phyloP scores from a whole-genome alignment of 169 alveolate genomes.

The Cytauxzoon felis region DNA sequence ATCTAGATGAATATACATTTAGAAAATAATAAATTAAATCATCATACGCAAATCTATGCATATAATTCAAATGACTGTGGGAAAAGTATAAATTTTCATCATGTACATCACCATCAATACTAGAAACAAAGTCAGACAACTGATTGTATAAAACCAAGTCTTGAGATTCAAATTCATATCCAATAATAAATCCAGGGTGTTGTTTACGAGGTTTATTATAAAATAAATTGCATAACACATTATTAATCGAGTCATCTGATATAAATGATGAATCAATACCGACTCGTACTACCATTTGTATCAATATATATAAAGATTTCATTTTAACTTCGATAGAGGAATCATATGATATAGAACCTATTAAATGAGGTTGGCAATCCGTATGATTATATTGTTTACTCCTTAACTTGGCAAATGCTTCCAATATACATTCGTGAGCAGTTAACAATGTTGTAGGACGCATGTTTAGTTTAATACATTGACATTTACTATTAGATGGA shows the following conservation, averaged over 20 bases:
- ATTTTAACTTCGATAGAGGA: conserved; percentile 24
- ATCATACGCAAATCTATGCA: conserved; percentile 32
- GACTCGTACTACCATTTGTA: conserved; percentile 30
- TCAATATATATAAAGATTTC: conserved; percentile 21
- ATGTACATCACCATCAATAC: conserved; percentile 18
- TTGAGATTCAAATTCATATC: conserved; percentile 29
- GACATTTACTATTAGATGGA: conserved; percentile 7
- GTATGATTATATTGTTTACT: not conserved
- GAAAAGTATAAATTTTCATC: conserved; percentile 24
- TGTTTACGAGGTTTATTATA: conserved; percentile 13
- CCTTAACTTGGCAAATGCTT: conserved; percentile 30
- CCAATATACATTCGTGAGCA: conserved; percentile 49
- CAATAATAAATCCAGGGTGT: conserved; percentile 6
- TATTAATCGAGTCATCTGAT: conserved; percentile 11
- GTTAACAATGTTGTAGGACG: conserved; percentile 21
- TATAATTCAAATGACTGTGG: conserved; percentile 19
- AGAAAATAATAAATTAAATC: conserved; percentile 13
- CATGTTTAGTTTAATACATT: conserved; percentile 36
- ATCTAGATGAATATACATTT: conserved; percentile 19
- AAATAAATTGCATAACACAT: conserved; percentile 20
- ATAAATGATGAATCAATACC: conserved; percentile 18
- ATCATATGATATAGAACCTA: conserved; percentile 7
- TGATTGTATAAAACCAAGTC: conserved; percentile 48
- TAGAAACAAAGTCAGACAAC: conserved; percentile 6
- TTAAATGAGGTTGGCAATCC: too few species aligned